Evolutionary conservation across 2,329 filamentous ascomycete species (phyloP), one percentile per base, ranked within the genome.

Genomic region (Hymenoscyphus linearis): DNA sequence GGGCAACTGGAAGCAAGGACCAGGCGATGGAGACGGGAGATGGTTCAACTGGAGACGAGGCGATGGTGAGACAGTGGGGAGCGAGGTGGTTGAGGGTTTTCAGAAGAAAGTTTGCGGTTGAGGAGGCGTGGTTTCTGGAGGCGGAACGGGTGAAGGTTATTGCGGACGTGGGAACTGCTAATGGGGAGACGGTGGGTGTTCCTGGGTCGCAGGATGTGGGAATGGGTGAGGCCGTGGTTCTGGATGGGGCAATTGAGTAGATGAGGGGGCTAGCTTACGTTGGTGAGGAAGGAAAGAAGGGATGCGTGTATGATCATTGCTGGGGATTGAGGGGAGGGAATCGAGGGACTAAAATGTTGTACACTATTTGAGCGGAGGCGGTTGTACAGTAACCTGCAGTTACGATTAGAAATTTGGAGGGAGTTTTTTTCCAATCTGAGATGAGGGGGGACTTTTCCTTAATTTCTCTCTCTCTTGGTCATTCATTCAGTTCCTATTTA

Each of bases 1-100:
- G 96, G 76, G 89, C 91, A 0, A 78, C 79, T 5, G 90, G 88
- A 10, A 85, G 80, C 65, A 88, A 90, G 69, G 91, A 96, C 68
- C 84, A 87, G 69, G 81, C 89, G 74, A 86, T 93, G 71, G 90
- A 96, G 76, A 72, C 74, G 65, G 85, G 80, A 36, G 85, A 88
- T 62, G 85, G 81, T 14, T 80, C 76, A 69, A 77, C 77, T 34
- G 82, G 81, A 37, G 80, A 84, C 35, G 84, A 88, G 67, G 82
- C 82, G 62, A 78, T 93, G 66, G 82, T 96, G 61, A 82, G 83
- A 64, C 82, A 84, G 57, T 98, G 95, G 95, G 93, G 89, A 0
- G 83, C 85, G 71, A 84, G 92, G 55, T 99, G 95, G 95, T 78
- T 91, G 64, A 83, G 91, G 35, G 91, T 95, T 1, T 97, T 96